Conservation (phyloP, 1,284 basidiomycete genomes). For the Athelia sp. region DNA sequence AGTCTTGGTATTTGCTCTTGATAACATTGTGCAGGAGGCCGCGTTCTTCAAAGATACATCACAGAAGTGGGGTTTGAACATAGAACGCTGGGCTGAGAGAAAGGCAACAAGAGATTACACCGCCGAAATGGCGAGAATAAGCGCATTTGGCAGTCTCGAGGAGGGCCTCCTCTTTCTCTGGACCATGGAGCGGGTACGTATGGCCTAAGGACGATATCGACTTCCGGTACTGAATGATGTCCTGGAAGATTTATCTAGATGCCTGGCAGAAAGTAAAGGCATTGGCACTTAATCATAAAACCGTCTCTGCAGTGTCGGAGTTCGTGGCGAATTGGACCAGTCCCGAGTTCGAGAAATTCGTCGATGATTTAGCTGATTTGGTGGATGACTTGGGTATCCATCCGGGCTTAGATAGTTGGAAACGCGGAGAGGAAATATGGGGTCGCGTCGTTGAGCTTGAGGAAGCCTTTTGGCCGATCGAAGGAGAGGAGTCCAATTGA, state of each 20-base stretch:
- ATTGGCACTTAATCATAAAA: conserved; percentile 11
- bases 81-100: conserved; percentile 47
- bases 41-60: conserved; percentile 57
- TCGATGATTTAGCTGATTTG: conserved; percentile 45
- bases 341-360: conserved; percentile 56
- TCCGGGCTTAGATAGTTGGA: conserved; percentile 33
- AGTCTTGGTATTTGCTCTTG: conserved; percentile 44
- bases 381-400: conserved; percentile 46
- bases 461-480: conserved; percentile 53
- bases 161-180: conserved; percentile 70
- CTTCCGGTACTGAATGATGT: background rate
- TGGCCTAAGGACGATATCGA: background rate
- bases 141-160: conserved; percentile 41
- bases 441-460: conserved; percentile 54
- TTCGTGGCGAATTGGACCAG: conserved; percentile 68
- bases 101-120: conserved; percentile 64
- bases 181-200: conserved; percentile 69
- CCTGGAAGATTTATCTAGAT: conserved; percentile 50
- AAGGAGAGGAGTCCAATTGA: conserved; percentile 18
- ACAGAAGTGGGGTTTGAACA: conserved; percentile 34
- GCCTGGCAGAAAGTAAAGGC: conserved; percentile 53
- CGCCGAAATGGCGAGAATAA: conserved; percentile 60
- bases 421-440: conserved; percentile 51
- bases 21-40: conserved; percentile 57
- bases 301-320: conserved; percentile 35